Evolutionary conservation across 257 asterid species (phyloP), one percentile per base, ranked within the genome.

Genomic region (Penstemon davidsonii): DNA sequence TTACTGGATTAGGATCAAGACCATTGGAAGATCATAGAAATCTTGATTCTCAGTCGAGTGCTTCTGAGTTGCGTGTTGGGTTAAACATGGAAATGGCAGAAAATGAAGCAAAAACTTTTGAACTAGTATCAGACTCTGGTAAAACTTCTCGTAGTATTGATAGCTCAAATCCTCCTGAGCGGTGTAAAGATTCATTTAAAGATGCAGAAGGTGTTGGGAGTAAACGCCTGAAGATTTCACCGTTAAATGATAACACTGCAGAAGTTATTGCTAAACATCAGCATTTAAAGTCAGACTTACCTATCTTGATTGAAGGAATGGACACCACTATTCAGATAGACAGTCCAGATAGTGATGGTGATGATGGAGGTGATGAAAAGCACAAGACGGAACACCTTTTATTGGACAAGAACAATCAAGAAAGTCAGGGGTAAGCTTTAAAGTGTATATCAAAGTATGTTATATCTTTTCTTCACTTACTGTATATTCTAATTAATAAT

Each of bases 351-450:
- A 1, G 33, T 25, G 33, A 55, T 65, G 76, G 67, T 38, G 88
- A 64, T 72, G 83, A 70, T 73, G 74, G 59, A 62, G 76, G 66
- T 69, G 81, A 59, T 72, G 80, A 73, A 73, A 54, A 72, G 69
- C 73, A 33, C 37, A 65, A 70, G 68, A 62, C 41, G 59, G 66
- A 80, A 58, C 69, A 66, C 58, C 72, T 66, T 64, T 56, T 70
- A 36, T 59, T 62, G 60, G 74, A 70, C 62, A 85, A 83, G 75
- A 72, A 63, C 55, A 68, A 78, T 60, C 81, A 72, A 74, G 74
- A 74, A 63, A 65, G 57, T 76, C 75, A 50, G 69, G 67, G 74
- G 98, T 92, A 80, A 81, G 85, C 54, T 33, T 66, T 47, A 25
- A 25, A 25, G 33, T 51, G 45, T 12, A 47, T 5, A 36, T 63